Base-by-base conservation (phyloP, 2,329 filamentous ascomycete genomes). In the Sporothrix curviconia region DNA sequence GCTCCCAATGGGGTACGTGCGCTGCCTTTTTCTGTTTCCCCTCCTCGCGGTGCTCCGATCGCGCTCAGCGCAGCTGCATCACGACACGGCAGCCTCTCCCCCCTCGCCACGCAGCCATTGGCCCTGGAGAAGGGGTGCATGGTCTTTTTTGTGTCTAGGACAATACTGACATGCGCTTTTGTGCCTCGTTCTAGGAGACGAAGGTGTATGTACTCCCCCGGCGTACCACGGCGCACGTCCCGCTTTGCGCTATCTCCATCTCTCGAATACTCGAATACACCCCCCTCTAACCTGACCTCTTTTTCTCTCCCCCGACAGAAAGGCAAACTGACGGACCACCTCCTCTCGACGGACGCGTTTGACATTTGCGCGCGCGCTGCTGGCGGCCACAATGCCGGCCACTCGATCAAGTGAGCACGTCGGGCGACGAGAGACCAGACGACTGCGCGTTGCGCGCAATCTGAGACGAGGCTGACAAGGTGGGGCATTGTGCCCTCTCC, bases 381-480 rank as follows among this genome's bases (percentile, higher is more conserved):
- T 63, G 81, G 81, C 56, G 82, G 82, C 53, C 82, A 84, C 70
- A 84, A 84, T 70, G 82, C 81, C 11, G 78, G 78, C 28, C 78
- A 80, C 64, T 80, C 78, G 32, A 64, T 64, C 61, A 56, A 47
- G 62, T 63, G 58, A 59, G 60, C 12, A n/a, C 8, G n/a, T n/a
- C n/a, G n/a, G n/a, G n/a, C n/a, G n/a, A n/a, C n/a, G n/a, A n/a
- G n/a, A n/a, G n/a, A n/a, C n/a, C n/a, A n/a, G n/a, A n/a, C n/a
- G n/a, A n/a, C 30, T 22, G 12, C 17, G n/a, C n/a, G 8, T n/a
- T 15, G 15, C 43, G 24, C 24, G 9, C 25, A 17, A 3, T 32
- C 32, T 3, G 34, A 15, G 34, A 51, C 49, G 25, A 51, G 49
- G 34, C 57, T 59, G 46, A 57, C 57, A 40, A 59, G 24, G 32